These are phyloP conservation scores for Fusarium heterosporum DNA, from an alignment of 2,329 filamentous ascomycete genomes.

Conservation along the genomic window DNA sequence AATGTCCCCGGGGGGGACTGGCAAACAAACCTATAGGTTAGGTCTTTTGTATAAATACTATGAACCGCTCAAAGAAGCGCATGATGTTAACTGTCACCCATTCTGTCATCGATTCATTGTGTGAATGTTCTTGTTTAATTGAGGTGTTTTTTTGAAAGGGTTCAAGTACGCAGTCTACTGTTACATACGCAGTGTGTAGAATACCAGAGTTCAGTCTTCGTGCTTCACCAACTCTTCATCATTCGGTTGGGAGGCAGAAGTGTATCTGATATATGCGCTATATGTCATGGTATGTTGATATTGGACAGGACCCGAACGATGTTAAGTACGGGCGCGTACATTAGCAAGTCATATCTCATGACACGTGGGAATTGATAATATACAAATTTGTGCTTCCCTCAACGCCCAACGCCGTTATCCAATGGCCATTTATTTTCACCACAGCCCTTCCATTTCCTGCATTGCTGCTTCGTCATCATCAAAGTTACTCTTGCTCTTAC, in stretches of 20 bases:
- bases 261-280: no score
- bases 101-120: not conserved
- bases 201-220: no score
- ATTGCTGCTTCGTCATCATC: constrained; percentile 76
- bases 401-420: constrained; percentile 13
- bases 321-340: not conserved
- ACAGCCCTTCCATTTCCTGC: constrained; percentile 70
- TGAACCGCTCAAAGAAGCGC: constrained; percentile 37
- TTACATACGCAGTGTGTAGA: no score
- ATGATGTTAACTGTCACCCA: constrained; percentile 14
- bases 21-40: constrained; percentile 29
- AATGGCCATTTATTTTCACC: constrained; percentile 48
- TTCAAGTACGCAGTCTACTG: no score
- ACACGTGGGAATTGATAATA: not conserved
- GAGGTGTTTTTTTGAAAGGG: not conserved
- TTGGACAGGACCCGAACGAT: not conserved
- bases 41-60: constrained; percentile 41
- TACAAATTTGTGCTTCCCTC: not conserved
- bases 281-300: not conserved
- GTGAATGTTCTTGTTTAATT: not conserved
- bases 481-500: constrained; percentile 55
- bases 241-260: no score
- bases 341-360: not conserved
- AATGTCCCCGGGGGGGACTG: constrained; percentile 34
- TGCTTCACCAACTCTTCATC: no score